phyloP scores from a whole-genome alignment of 192 early-diverging fungal genomes.

The Helicostylum pulchrum region DNA sequence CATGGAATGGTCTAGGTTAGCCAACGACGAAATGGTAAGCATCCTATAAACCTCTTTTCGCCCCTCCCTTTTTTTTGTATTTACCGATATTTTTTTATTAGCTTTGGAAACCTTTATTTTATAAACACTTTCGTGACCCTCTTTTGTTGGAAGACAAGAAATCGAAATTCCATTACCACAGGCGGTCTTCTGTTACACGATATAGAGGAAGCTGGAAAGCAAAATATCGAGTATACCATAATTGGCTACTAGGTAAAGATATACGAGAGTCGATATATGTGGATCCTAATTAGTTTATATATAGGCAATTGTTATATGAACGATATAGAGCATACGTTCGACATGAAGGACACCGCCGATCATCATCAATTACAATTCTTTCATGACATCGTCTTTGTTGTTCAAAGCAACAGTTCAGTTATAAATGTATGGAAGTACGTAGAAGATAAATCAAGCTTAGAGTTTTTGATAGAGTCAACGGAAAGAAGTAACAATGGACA shows the following conservation, averaged over 20 bases:
- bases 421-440: conserved; percentile 14
- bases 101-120: conserved; percentile 50
- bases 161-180: neutral
- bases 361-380: neutral
- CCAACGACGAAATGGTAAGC: conserved; percentile 43
- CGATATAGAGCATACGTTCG: neutral
- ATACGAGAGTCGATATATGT: neutral
- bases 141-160: neutral
- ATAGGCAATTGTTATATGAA: conserved; percentile 14
- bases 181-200: neutral
- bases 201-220: conserved; percentile 33
- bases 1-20: conserved; percentile 37
- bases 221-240: conserved; percentile 47
- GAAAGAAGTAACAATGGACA: neutral
- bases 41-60: neutral
- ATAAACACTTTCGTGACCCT: conserved; percentile 37
- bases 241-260: conserved; percentile 47
- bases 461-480: neutral
- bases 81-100: conserved; percentile 2
- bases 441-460: neutral
- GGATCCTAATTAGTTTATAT: neutral
- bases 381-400: conserved; percentile 5
- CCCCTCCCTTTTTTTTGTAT: neutral
- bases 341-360: neutral
- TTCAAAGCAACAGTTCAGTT: neutral